A percentile compares a stretch with the other conserved stretches of the same genome.
Conservation (phyloP, 257 asterid genomes). For the Solanum chmielewskii region DNA sequence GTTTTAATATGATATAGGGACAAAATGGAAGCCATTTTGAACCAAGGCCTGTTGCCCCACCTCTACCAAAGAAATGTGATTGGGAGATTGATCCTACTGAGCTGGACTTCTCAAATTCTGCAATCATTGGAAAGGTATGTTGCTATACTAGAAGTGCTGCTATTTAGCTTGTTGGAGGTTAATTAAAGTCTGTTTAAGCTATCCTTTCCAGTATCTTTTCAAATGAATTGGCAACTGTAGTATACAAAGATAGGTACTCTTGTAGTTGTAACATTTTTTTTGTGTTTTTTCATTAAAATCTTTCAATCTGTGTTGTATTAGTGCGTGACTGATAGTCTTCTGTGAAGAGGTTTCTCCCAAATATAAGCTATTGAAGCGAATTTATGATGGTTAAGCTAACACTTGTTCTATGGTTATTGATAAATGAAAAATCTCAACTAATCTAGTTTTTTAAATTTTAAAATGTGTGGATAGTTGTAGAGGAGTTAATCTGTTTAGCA, state of each 20-base stretch:
- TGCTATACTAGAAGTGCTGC: background rate
- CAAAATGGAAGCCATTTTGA: constrained; percentile 97
- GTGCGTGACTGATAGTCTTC: background rate
- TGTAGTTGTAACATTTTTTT: background rate
- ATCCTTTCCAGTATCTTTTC: background rate
- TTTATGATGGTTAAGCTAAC: background rate
- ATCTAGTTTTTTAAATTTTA: background rate
- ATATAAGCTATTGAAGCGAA: background rate
- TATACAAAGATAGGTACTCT: background rate
- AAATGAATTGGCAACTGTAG: background rate
- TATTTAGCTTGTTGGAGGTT: background rate
- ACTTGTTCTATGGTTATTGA: background rate
- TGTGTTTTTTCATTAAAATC: background rate
- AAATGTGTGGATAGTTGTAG: background rate
- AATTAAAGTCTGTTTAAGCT: background rate
- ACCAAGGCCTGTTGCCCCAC: constrained; percentile 85
- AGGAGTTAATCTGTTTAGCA: background rate
- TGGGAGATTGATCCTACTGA: constrained; percentile 95
- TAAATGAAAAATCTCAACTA: background rate
- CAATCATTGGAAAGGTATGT: constrained; percentile 77
- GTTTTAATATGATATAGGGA: constrained; percentile 50
- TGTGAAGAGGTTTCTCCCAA: background rate
- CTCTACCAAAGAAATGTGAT: constrained; percentile 91
- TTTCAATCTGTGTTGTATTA: background rate
- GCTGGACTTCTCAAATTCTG: constrained; percentile 72